Percentiles rank a stretch among this genome's conserved stretches.
These are phyloP conservation scores for Cadophora malorum DNA, from an alignment of 2,329 filamentous ascomycete genomes.

Conservation along the genomic window DNA sequence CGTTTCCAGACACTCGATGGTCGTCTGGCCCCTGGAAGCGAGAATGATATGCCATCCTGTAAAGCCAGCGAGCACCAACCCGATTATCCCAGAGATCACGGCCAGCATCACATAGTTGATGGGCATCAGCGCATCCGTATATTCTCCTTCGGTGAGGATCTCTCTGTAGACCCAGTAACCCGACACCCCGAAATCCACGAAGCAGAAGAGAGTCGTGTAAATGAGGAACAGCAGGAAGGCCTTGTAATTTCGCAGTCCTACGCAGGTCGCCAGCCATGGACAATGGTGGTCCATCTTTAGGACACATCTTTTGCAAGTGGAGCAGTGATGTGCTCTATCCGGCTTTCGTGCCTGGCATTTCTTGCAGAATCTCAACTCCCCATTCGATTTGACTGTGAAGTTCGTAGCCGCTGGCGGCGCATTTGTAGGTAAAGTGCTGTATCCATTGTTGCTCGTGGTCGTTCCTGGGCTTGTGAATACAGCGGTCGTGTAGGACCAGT, in stretches of 20 bases:
- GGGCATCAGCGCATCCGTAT: conserved; percentile 79
- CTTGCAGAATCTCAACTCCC: conserved; percentile 90
- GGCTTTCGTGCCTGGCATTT: conserved; percentile 96
- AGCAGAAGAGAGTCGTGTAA: conserved; percentile 87
- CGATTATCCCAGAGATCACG: conserved; percentile 89
- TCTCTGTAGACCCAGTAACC: conserved; percentile 85
- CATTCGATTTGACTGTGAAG: conserved; percentile 91
- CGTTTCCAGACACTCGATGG: conserved; percentile 95
- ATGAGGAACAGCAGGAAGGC: conserved; percentile 90
- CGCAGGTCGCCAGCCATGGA: conserved; percentile 95
- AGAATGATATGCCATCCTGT: conserved; percentile 91
- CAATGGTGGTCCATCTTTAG: conserved; percentile 99
- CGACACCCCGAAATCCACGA: conserved; percentile 79
- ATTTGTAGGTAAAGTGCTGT: conserved; percentile 81
- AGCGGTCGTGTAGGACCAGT: conserved; percentile 88
- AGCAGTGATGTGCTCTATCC: conserved; percentile 96
- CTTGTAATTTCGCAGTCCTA: conserved; percentile 95
- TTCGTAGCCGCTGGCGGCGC: conserved; percentile 68
- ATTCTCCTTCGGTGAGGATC: conserved; percentile 72
- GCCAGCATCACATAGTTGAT: conserved; percentile 90
- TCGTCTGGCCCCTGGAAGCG: conserved; percentile 81
- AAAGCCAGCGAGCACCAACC: conserved; percentile 86
- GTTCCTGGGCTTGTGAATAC: conserved; percentile 91
- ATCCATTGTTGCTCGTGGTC: conserved; percentile 69
- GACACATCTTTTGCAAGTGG: conserved; percentile 90